These are phyloP conservation scores for Trypethelium eluteriae DNA, from an alignment of 495 filamentous ascomycete species.

Conservation along the genomic window DNA sequence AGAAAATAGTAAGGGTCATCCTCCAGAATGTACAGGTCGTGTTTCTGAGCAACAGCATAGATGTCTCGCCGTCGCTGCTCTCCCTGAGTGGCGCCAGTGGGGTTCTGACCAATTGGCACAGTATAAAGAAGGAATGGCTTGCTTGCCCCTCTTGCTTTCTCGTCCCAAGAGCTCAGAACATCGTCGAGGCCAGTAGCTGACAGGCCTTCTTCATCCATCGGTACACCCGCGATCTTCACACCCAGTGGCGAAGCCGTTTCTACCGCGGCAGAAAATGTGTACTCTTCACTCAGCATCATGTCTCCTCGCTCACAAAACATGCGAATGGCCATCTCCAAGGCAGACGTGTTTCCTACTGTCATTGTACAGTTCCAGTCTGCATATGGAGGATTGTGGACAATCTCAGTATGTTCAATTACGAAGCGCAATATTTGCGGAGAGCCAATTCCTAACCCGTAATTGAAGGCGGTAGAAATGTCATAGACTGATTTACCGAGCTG, in stretches of 20 bases:
- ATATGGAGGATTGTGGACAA: constrained; percentile 68
- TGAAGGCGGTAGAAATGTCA: constrained; percentile 75
- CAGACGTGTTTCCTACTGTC: constrained; percentile 69
- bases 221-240: constrained; percentile 59
- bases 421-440: constrained; percentile 81
- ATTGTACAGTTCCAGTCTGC: constrained; percentile 73
- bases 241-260: constrained; percentile 77
- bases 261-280: constrained; percentile 73
- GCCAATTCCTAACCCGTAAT: constrained; percentile 83
- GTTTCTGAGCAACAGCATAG: constrained; percentile 69
- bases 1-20: constrained; percentile 96
- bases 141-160: constrained; percentile 44
- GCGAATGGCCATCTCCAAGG: constrained; percentile 67
- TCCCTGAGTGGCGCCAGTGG: constrained; percentile 77
- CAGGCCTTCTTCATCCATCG: constrained; percentile 72
- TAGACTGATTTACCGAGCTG: constrained; percentile 55
- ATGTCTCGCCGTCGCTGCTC: constrained; percentile 56
- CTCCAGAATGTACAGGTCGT: constrained; percentile 82
- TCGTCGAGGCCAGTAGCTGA: constrained; percentile 58
- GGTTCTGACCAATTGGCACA: constrained; percentile 83
- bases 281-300: constrained; percentile 73
- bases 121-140: constrained; percentile 79
- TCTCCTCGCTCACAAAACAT: constrained; percentile 70
- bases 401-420: constrained; percentile 84
- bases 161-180: constrained; percentile 61